Evolutionary conservation across 306 rosid species (phyloP).

Genomic region (Trifolium repens): DNA sequence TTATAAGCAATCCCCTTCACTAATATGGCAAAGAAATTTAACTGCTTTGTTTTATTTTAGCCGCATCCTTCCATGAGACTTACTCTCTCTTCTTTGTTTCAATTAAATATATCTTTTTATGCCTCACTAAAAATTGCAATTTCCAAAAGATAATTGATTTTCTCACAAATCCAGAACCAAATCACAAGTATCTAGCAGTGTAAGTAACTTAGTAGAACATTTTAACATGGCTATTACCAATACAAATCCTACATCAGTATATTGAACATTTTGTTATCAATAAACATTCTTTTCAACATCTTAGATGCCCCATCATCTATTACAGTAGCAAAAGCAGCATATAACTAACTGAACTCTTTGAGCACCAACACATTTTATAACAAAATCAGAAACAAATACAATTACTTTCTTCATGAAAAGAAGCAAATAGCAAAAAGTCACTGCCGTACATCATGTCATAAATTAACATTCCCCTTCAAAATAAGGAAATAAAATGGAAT

Average conservation of each 20-base stretch:
- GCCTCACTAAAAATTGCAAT: background rate
- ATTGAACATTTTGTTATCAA: background rate
- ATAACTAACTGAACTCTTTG: background rate
- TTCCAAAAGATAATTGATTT: background rate
- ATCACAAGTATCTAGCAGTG: background rate
- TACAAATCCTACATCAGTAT: background rate
- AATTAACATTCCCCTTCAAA: slow-evolving; percentile 66
- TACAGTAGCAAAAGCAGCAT: background rate
- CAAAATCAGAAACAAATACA: background rate
- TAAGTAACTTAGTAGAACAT: background rate
- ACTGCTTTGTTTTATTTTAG: background rate
- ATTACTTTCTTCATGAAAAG: slow-evolving; percentile 6
- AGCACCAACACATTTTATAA: background rate
- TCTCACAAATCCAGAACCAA: background rate
- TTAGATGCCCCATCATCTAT: background rate
- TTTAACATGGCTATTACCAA: background rate
- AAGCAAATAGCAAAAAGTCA: slow-evolving; percentile 37
- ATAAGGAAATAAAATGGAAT: slow-evolving; percentile 65
- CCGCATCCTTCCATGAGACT: background rate
- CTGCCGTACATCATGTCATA: slow-evolving; percentile 73
- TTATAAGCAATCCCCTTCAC: slow-evolving; percentile 69
- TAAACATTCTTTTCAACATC: background rate
- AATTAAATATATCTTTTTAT: too few relatives aligned
- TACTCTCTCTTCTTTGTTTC: background rate
- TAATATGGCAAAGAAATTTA: too few relatives aligned